Evolutionary conservation across 2,329 filamentous ascomycete genomes (phyloP), one percentile per base, ranked within the genome.

Genomic region (Epichloe aotearoae): DNA sequence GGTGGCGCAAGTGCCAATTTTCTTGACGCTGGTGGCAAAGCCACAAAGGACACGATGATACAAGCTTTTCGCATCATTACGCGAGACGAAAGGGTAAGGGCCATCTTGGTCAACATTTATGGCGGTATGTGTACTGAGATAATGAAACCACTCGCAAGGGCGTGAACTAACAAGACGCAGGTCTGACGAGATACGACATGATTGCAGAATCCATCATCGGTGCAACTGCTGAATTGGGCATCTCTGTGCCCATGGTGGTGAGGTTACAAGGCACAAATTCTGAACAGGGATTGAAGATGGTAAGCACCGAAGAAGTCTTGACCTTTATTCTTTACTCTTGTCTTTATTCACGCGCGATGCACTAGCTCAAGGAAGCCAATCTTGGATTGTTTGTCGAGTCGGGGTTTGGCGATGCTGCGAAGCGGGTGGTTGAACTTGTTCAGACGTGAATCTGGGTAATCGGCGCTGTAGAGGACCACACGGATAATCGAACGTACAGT

Each of bases 11-110:
- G 83, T 23, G 80, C 87, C 11, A 95, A 95, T 60, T 95, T 95
- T 64, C 74, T 95, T 50, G 89, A 95, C 64, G 94, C 87, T 0
- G 89, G 90, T 30, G 89, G 89, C 37, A 93, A 94, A 64, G 89
- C 89, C 0, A 95, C 88, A 0, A 79, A 79, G 33, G 80, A 84
- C 56, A 95, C 88, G 0, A 88, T 95, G 57, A 82, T 84, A 61
- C 79, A 80, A 51, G 83, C 81, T 1, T 93, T 95, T 62, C 75
- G 82, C 51, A 76, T 90, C 12, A 80, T 95, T 17, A 70, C 88
- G 44, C 71, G 73, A 5, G 88, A 95, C 58, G 66, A 74, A 2
- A 73, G 86, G 33, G 86, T 94, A 7, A 82, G 79, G 58, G 82
- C 85, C 4, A 69, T 82, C 26, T 64, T 81, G 45, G 74, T 82